A percentile compares a stretch with the other conserved stretches of the same genome.
phyloP scores from a whole-genome alignment of 2,329 filamentous ascomycete genomes.

The Coleophoma eucalyptorum region DNA sequence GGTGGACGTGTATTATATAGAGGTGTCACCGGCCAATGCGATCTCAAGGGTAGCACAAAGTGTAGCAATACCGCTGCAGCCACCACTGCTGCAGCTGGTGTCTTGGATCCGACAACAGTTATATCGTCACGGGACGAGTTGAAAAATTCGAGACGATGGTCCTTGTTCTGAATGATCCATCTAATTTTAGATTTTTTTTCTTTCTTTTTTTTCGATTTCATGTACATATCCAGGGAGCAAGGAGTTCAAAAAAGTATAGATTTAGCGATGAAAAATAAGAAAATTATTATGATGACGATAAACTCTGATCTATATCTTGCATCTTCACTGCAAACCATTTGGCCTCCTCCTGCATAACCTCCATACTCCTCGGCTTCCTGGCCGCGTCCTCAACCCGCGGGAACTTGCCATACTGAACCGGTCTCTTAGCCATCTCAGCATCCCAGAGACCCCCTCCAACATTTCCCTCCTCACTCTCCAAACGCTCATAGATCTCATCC shows the following conservation, averaged over 20 bases:
- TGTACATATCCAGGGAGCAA: too few relatives aligned
- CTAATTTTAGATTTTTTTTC: too few relatives aligned
- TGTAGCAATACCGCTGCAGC: too few relatives aligned
- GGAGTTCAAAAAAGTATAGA: too few relatives aligned
- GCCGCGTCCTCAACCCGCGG: slow-evolving; percentile 68
- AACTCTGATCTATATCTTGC: slow-evolving; percentile 7
- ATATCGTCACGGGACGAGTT: not conserved
- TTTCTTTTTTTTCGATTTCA: too few relatives aligned
- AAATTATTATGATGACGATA: too few relatives aligned
- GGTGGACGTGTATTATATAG: not conserved
- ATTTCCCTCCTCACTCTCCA: slow-evolving; percentile 84
- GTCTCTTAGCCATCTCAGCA: slow-evolving; percentile 31
- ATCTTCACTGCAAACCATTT: slow-evolving; percentile 30
- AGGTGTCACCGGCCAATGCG: not conserved
- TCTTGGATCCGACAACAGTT: not conserved
- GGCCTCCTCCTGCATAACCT: slow-evolving; percentile 80
- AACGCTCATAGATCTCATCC: slow-evolving; percentile 76
- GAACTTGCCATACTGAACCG: slow-evolving; percentile 53
- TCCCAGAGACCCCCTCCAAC: slow-evolving; percentile 69
- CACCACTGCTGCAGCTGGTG: not conserved
- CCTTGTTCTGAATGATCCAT: not conserved
- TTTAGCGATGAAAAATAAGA: too few relatives aligned
- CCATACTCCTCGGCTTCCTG: slow-evolving; percentile 61
- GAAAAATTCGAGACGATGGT: not conserved
- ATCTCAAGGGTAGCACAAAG: not conserved